phyloP scores from a whole-genome alignment of 148 eudicot genomes.

The Fallopia convolvulus region DNA sequence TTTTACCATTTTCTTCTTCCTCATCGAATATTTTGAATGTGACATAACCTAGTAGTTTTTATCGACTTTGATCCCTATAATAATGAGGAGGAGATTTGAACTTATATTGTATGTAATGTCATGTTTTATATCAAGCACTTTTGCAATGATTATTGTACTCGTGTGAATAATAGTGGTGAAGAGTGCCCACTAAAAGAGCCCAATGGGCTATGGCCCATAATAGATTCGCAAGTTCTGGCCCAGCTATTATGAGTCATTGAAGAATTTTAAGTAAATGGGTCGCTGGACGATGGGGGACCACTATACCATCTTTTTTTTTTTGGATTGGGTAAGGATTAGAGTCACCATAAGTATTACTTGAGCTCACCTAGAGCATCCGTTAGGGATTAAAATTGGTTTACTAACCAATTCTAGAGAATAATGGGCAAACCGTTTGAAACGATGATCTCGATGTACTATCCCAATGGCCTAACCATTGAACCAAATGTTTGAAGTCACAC shows the following conservation, averaged over 20 bases:
- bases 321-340: too few species aligned
- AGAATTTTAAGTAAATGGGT: too few species aligned
- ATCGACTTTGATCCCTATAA: not conserved
- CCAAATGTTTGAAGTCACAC: too few species aligned
- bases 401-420: too few species aligned
- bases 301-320: too few species aligned
- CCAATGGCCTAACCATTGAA: too few species aligned
- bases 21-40: not conserved
- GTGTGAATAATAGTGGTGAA: not conserved
- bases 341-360: too few species aligned
- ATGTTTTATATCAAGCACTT: not conserved
- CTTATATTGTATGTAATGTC: not conserved
- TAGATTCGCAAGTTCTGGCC: not conserved
- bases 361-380: too few species aligned
- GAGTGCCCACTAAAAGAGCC: not conserved
- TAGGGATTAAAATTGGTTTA: too few species aligned
- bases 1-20: not conserved
- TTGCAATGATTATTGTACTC: not conserved
- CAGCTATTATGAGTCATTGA: not conserved
- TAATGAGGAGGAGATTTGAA: not conserved
- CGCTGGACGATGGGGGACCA: not conserved
- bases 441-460: too few species aligned
- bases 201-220: conserved; percentile 2
- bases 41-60: not conserved
- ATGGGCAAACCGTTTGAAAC: too few species aligned